Evolutionary conservation across 768 basidiomycete genomes (phyloP), one percentile per base, ranked within the genome.

Genomic region (Psilocybe tampanensis): DNA sequence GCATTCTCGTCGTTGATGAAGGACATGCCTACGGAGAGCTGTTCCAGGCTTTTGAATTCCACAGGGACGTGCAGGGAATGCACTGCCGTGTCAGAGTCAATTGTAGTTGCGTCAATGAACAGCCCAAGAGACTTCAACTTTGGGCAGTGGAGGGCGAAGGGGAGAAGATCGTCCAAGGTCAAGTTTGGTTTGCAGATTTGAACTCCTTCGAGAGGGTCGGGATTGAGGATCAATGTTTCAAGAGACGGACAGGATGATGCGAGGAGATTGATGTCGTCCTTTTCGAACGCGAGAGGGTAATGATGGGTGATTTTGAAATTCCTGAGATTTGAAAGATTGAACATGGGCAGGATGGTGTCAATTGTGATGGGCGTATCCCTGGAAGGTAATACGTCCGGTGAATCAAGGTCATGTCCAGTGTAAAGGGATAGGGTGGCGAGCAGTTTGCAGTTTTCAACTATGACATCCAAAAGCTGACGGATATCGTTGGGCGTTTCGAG

Each of bases 21-120:
- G n/a, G 84, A 86, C 0, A 82, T 76, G 0, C 85, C 86, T 59
- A 86, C 68, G 13, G 76, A 76, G 11, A 88, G 69, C 13, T 63
- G 60, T 48, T 63, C 58, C n/a, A 80, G 71, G 18, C 56, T 60
- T 33, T 65, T 49, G 66, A 80, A 76, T 2, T 66, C 67, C 12
- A 63, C 61, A 55, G 53, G 63, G 60, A 47, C 26, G 61, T 57
- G 18, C 60, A 55, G 17, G 44, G 61, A 9, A n/a, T n/a, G n/a
- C n/a, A n/a, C n/a, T n/a, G 49, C 59, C 24, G 59, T 18, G 59
- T 63, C 58, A 47, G 60, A 54, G 7, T 53, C 63, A 6, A 58
- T 52, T 3, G 63, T 60, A 1, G 71, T 67, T 0, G 76, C 73
- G 53, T 79, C 67, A 52, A 81, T 50, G 60, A 76, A 81, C 7